These are phyloP conservation scores for Xylaria sp. DNA, from an alignment of 495 filamentous ascomycete genomes.

Conservation along the genomic window DNA sequence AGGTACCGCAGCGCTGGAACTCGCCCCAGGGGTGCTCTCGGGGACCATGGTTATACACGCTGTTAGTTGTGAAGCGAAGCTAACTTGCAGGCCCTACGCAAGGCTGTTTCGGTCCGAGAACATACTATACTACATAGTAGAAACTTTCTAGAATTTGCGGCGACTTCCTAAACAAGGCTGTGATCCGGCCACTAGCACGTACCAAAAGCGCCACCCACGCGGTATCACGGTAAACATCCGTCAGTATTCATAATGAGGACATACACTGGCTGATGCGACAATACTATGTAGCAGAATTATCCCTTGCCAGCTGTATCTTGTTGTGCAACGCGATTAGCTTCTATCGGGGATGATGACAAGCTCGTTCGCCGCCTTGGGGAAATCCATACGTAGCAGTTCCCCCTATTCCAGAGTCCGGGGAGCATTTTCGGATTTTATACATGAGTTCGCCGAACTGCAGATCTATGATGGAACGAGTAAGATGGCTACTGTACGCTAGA, in stretches of 20 bases:
- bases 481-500: background rate
- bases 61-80: background rate
- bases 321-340: background rate
- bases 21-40: background rate
- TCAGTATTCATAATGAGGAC: background rate
- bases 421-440: background rate
- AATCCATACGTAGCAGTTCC: background rate
- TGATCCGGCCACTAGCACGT: slow-evolving; percentile 12
- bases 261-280: background rate
- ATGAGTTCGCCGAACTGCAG: background rate
- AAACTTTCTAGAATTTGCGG: slow-evolving; percentile 20
- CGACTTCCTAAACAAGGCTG: slow-evolving; percentile 19
- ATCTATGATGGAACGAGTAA: background rate
- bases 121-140: background rate
- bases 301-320: background rate
- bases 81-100: background rate
- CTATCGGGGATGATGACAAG: slow-evolving; percentile 5
- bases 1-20: slow-evolving; percentile 23
- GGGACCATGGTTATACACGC: slow-evolving; percentile 11
- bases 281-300: background rate
- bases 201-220: background rate
- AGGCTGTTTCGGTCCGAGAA: slow-evolving; percentile 18
- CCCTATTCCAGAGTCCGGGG: background rate
- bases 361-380: background rate
- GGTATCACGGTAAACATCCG: background rate